Conservation (phyloP, 148 eudicot genomes). For the Silene conica region DNA sequence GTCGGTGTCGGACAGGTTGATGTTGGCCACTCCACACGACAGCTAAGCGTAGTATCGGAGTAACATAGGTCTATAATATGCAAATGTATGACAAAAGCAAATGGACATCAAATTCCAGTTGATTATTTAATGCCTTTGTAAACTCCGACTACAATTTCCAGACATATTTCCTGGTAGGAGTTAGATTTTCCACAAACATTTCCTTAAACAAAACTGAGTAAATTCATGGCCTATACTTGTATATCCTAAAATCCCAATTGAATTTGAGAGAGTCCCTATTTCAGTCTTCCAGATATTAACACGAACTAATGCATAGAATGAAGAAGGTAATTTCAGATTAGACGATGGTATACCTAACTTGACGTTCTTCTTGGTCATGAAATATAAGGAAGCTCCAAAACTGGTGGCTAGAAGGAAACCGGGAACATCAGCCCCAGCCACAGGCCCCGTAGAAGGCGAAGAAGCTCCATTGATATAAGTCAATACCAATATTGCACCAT, state of each 20-base stretch:
- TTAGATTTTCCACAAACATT: not conserved
- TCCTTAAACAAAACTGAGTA: too few relatives aligned
- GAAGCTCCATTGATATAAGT: conserved; percentile 81
- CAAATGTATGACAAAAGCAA: not conserved
- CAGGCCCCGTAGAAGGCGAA: conserved; percentile 42
- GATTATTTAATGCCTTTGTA: too few relatives aligned
- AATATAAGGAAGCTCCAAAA: conserved; percentile 91
- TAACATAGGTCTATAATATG: too few relatives aligned
- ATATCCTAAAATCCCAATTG: not conserved
- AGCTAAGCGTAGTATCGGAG: too few relatives aligned
- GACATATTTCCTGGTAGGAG: not conserved
- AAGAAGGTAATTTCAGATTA: conserved; percentile 2
- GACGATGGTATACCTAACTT: conserved; percentile 60
- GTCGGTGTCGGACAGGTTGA: too few relatives aligned
- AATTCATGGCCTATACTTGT: not conserved
- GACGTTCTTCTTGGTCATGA: conserved; percentile 84
- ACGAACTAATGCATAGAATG: not conserved
- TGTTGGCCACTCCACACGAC: too few relatives aligned
- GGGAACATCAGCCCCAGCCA: conserved; percentile 88
- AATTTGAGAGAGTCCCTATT: not conserved
- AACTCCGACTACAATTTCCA: too few relatives aligned
- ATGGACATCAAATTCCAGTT: not conserved
- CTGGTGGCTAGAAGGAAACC: conserved; percentile 85
- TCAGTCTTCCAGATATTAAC: not conserved
- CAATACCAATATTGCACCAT: conserved; percentile 83